Evolutionary conservation across 140 eudicot genomes (phyloP).

Genomic region (Bidens hawaiensis): DNA sequence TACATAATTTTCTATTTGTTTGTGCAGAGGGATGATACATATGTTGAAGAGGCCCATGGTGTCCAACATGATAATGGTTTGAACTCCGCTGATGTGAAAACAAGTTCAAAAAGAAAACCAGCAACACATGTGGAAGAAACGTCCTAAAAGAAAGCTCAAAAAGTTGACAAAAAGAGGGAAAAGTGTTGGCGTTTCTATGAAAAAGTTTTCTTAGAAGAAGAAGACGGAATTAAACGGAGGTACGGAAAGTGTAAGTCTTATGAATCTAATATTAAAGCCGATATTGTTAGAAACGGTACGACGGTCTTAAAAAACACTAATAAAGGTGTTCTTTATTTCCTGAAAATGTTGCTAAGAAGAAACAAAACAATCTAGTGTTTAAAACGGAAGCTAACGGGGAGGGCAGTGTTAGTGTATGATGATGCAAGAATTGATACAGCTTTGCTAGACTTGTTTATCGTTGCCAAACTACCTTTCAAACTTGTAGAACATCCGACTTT

Average conservation of each 20-base stretch:
- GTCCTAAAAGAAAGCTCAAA: background rate
- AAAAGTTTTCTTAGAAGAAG: background rate
- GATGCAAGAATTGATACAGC: background rate
- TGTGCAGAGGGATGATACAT: background rate
- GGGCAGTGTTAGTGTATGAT: background rate
- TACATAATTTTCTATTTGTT: background rate
- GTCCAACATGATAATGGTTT: background rate
- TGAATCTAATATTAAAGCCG: too few relatives aligned
- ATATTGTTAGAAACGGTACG: too few relatives aligned
- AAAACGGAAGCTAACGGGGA: too few relatives aligned
- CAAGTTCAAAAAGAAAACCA: background rate
- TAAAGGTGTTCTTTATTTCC: background rate
- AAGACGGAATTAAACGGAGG: too few relatives aligned
- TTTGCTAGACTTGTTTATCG: too few relatives aligned
- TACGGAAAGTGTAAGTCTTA: too few relatives aligned
- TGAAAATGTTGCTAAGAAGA: background rate
- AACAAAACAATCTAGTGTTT: too few relatives aligned
- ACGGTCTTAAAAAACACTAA: background rate
- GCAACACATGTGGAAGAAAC: too few relatives aligned
- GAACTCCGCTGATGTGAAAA: background rate
- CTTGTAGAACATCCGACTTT: too few relatives aligned
- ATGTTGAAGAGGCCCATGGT: background rate
- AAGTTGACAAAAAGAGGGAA: background rate
- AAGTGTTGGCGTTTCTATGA: background rate
- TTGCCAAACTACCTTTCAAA: too few relatives aligned